A percentile compares a stretch with the other conserved stretches of the same genome.
phyloP scores from a whole-genome alignment of 352 stramenopile genomes.

The Globisporangium polare region DNA sequence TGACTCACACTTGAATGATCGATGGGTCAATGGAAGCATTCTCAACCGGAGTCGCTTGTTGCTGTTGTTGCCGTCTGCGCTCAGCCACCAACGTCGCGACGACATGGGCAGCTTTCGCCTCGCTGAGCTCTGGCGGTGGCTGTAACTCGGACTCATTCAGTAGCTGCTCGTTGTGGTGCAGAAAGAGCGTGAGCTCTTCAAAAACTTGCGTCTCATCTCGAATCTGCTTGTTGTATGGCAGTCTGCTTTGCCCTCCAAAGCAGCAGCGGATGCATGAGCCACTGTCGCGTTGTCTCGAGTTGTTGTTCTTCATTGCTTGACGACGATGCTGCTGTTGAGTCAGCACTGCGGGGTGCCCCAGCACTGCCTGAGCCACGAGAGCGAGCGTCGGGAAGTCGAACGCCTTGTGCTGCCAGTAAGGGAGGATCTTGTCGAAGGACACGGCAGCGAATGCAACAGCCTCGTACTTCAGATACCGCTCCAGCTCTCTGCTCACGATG shows the following conservation, averaged over 20 bases:
- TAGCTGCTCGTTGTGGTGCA: slow-evolving; percentile 8
- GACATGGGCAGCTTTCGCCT: background rate
- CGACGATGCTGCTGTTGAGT: background rate
- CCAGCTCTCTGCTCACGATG: slow-evolving; percentile 12
- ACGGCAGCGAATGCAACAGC: slow-evolving; percentile 15
- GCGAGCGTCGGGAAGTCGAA: slow-evolving; percentile 24
- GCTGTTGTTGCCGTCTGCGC: slow-evolving; percentile 7
- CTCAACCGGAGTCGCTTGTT: background rate
- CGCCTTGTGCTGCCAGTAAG: slow-evolving; percentile 23
- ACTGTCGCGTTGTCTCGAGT: background rate
- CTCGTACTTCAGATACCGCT: slow-evolving; percentile 21
- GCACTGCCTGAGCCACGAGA: slow-evolving; percentile 6
- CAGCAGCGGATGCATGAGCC: slow-evolving; percentile 6
- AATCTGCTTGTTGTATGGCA: slow-evolving; percentile 2
- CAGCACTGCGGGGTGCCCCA: slow-evolving; percentile 7
- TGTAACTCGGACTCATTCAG: background rate
- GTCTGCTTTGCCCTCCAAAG: slow-evolving; percentile 3
- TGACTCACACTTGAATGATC: background rate
- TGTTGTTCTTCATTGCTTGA: background rate
- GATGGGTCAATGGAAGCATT: background rate
- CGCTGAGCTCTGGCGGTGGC: background rate
- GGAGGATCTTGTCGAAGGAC: slow-evolving; percentile 17
- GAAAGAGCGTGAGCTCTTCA: slow-evolving; percentile 10
- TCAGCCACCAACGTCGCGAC: slow-evolving; percentile 1
- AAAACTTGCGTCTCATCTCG: slow-evolving; percentile 8